phyloP scores from a whole-genome alignment of 169 alveolate species.

The Besnoitia besnoiti region DNA sequence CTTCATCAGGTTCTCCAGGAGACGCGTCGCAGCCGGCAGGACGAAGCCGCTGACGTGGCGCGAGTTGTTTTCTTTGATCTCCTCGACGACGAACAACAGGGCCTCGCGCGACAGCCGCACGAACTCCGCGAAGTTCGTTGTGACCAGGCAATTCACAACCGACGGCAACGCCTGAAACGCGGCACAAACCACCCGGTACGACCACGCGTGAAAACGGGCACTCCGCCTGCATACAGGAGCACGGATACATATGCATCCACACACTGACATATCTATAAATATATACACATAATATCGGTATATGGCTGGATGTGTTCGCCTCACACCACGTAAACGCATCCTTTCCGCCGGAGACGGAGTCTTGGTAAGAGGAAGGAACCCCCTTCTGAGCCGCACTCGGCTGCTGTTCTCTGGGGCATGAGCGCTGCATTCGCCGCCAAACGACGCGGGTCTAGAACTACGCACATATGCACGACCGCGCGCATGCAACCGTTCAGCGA shows the following conservation, averaged over 20 bases:
- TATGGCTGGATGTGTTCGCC: too few species aligned
- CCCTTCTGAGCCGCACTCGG: too few species aligned
- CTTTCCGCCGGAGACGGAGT: too few species aligned
- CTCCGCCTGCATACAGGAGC: background rate
- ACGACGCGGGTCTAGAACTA: too few species aligned
- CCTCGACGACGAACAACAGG: background rate
- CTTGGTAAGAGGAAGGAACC: too few species aligned
- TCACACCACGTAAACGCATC: too few species aligned
- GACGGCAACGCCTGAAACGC: constrained; percentile 14
- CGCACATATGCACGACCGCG: too few species aligned
- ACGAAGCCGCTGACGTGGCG: constrained; percentile 2
- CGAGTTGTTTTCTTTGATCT: background rate
- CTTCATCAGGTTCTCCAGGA: background rate
- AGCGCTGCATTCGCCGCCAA: too few species aligned
- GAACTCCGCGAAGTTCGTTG: background rate
- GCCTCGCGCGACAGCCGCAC: background rate
- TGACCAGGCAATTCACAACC: background rate
- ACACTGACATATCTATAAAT: background rate
- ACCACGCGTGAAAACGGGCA: background rate
- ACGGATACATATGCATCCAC: background rate
- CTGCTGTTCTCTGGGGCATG: too few species aligned
- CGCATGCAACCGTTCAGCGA: too few species aligned
- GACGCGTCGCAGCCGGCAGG: background rate
- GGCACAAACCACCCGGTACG: constrained; percentile 30
- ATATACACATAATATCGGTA: too few species aligned